Evolutionary conservation across 2,329 filamentous ascomycete genomes (phyloP).

Genomic region (Fulvia fulva): DNA sequence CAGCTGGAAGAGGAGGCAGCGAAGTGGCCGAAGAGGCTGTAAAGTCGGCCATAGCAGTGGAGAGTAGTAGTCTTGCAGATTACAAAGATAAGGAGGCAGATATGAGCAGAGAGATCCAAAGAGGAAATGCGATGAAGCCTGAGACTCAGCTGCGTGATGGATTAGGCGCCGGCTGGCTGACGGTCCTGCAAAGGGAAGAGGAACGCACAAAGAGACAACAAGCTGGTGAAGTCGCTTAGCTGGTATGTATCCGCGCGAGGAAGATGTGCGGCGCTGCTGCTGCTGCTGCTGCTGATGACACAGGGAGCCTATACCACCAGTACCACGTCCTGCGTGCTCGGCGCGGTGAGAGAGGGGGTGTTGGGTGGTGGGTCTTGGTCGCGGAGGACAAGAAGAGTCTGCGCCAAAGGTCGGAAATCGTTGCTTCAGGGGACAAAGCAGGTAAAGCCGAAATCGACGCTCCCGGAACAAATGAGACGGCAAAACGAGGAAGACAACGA

Average conservation of each 20-base stretch:
- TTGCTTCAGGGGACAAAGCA: background rate
- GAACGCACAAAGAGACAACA: conserved; percentile 12
- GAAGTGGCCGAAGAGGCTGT: conserved; percentile 59
- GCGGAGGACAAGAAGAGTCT: background rate
- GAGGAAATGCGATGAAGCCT: conserved; percentile 4
- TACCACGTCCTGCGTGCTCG: too few relatives aligned
- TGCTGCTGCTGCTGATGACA: too few relatives aligned
- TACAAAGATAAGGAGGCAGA: conserved; percentile 20
- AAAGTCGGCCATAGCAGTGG: conserved; percentile 69
- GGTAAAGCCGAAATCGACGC: background rate
- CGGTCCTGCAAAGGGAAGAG: conserved; percentile 12
- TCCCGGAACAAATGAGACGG: conserved; percentile 28
- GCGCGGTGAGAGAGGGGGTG: background rate
- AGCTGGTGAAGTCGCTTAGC: conserved; percentile 12
- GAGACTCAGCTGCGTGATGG: conserved; percentile 9
- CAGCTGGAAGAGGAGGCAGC: conserved; percentile 65
- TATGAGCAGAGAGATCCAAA: conserved; percentile 10
- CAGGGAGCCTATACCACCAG: conserved; percentile 4
- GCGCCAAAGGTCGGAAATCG: background rate
- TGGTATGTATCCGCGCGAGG: background rate
- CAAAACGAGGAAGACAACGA: conserved; percentile 23
- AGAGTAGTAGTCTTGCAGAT: conserved; percentile 30
- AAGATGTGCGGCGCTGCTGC: too few relatives aligned
- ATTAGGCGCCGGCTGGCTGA: conserved; percentile 19
- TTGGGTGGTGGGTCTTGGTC: background rate